Evolutionary conservation across 352 stramenopile species (phyloP).

Genomic region (Phytopythium sindhum): DNA sequence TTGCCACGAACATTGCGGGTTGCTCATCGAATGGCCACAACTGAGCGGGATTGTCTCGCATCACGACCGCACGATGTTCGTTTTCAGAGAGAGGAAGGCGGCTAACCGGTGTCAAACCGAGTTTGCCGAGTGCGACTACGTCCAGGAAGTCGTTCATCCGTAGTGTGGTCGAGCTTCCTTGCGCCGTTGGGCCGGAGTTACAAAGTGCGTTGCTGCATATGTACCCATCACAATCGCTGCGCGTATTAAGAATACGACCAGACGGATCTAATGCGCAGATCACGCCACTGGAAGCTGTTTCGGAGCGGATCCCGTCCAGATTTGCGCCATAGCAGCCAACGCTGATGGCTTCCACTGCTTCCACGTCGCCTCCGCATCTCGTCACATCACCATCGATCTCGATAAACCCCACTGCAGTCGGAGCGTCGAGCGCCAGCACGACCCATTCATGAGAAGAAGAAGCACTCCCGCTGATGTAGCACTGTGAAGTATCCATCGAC

Average conservation of each 20-base stretch:
- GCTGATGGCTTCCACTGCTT: conserved; percentile 30
- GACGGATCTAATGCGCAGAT: conserved; percentile 26
- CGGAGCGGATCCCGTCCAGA: conserved; percentile 28
- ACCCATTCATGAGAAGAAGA: conserved; percentile 66
- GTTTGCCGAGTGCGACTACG: conserved; percentile 38
- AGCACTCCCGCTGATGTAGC: conserved; percentile 33
- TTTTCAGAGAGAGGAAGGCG: conserved; percentile 46
- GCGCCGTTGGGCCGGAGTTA: conserved; percentile 12
- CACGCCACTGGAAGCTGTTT: conserved; percentile 12
- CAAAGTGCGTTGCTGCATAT: conserved; percentile 31
- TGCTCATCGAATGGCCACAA: conserved; percentile 58
- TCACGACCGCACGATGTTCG: conserved; percentile 43
- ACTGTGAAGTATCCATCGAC: conserved; percentile 21
- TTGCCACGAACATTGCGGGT: conserved; percentile 18
- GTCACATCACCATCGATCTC: conserved; percentile 41
- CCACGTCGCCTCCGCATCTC: conserved; percentile 33
- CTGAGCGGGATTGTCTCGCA: conserved; percentile 60
- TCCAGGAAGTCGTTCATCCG: conserved; percentile 55
- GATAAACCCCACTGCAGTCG: conserved; percentile 43
- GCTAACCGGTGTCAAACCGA: conserved; percentile 28
- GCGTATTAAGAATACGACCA: conserved; percentile 2
- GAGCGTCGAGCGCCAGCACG: conserved; percentile 44
- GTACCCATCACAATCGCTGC: conserved; percentile 18
- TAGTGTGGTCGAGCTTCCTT: conserved; percentile 17
- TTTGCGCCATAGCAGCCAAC: conserved; percentile 37